Evolutionary conservation across 2,329 filamentous ascomycete genomes (phyloP).

Genomic region (Metarhizium robertsii): DNA sequence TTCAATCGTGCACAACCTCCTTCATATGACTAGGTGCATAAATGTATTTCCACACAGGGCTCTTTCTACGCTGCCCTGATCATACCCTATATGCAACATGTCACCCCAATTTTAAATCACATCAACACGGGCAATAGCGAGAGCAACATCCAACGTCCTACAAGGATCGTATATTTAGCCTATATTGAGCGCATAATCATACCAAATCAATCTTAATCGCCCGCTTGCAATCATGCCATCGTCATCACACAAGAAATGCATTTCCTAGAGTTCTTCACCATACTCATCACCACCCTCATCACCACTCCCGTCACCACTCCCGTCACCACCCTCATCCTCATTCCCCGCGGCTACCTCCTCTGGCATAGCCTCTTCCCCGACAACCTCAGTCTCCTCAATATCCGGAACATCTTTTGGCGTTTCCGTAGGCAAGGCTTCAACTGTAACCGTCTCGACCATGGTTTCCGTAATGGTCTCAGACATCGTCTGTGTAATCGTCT

Average conservation of each 20-base stretch:
- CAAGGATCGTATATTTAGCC: neutral
- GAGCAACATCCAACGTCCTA: neutral
- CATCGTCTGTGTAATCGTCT: conserved; percentile 24
- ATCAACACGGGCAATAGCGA: neutral
- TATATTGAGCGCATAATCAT: neutral
- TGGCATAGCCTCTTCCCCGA: neutral
- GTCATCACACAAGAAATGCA: neutral
- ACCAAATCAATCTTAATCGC: neutral
- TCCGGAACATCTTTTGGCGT: conserved; percentile 4
- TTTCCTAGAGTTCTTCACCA: neutral
- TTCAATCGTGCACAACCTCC: no score
- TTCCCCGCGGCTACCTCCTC: neutral
- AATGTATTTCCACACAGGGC: no score
- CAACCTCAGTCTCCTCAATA: conserved; percentile 2
- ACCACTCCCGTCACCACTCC: neutral
- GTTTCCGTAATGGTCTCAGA: conserved; percentile 19
- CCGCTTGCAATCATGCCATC: neutral
- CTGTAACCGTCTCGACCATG: conserved; percentile 7
- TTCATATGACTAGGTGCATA: no score
- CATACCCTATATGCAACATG: neutral
- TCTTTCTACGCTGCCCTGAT: neutral
- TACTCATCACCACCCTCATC: neutral
- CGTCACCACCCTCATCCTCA: neutral
- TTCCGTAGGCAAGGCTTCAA: conserved; percentile 9
- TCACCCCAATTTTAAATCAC: neutral